Base-by-base conservation (phyloP, 2,329 filamentous ascomycete genomes). In the Alternaria solani region DNA sequence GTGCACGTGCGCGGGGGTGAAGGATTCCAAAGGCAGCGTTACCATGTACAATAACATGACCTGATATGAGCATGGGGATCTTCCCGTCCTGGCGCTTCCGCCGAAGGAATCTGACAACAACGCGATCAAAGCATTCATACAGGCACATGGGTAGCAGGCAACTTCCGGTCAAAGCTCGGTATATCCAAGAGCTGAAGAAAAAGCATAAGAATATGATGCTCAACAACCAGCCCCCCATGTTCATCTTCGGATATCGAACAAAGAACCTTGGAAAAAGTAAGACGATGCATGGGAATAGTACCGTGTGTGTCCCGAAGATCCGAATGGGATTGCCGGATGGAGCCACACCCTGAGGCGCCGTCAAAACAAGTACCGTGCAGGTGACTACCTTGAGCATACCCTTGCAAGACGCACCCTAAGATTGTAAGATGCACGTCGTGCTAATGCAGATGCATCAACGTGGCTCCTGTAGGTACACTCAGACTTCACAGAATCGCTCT, bases 391-490 rank as follows among this genome's bases (percentile, higher is more conserved):
- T 49, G 46, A 36, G 46, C 18, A 36, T 49, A 23, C 44, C 51
- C 44, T 39, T 60, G 52, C 39, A 38, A 14, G 36, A 38, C 14
- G 32, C 46, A 38, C 46, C 14, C 16, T 46, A 28, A 32, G 41
- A 53, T 51, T 14, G 48, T 39, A 44, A 36, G 20, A 49, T 49
- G 49, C 32, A 49, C 32, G 23, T 11, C 41, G 32, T 46, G 44
- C 49, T 58, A 48, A 54, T 58, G 56, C 48, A 62, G 48, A 44
- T 44, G 42, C 51, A 55, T 64, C 51, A 55, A 71, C 70, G 68
- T 72, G 65, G 66, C 65, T 68, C 68, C 68, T 64, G 57, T 61
- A 67, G 62, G 59, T 62, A 65, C 39, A 25, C 23, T 55, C 43
- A 32, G 41, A 23, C 41, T 5, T 39, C 30, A 34, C 46, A 49